Evolutionary conservation across 257 asterid genomes (phyloP).

Genomic region (Coffea eugenioides): DNA sequence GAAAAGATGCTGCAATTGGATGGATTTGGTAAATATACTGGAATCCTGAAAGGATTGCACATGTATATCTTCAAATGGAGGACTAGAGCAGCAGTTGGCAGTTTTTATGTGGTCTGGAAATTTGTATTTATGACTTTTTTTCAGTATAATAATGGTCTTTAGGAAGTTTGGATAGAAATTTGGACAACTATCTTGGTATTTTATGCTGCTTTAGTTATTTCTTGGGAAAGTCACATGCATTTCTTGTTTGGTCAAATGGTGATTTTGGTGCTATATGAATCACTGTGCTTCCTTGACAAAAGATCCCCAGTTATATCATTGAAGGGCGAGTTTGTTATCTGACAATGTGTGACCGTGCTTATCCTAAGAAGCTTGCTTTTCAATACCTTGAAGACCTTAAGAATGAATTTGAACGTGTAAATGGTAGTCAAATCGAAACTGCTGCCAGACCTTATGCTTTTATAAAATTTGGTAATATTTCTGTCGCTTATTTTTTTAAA

Average conservation of each 20-base stretch:
- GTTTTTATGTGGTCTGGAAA: not conserved
- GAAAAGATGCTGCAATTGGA: not conserved
- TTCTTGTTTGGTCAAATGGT: not conserved
- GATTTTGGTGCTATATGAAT: not conserved
- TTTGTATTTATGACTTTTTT: not conserved
- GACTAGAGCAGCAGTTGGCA: not conserved
- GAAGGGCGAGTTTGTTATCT: conserved; percentile 91
- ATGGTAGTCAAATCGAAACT: conserved; percentile 88
- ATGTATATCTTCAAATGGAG: not conserved
- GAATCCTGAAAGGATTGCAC: not conserved
- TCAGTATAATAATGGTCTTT: not conserved
- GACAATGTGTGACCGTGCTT: conserved; percentile 93
- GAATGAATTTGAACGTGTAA: conserved; percentile 85
- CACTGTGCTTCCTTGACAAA: conserved; percentile 48
- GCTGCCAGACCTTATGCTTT: conserved; percentile 99
- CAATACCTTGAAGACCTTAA: conserved; percentile 94
- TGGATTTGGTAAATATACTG: not conserved
- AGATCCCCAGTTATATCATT: conserved; percentile 64
- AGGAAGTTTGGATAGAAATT: not conserved
- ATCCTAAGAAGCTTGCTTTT: conserved; percentile 91
- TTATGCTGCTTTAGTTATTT: not conserved
- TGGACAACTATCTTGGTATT: not conserved
- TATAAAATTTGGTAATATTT: conserved; percentile 75
- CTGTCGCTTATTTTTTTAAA: not conserved
- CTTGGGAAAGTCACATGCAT: not conserved